Conservation (phyloP, 192 early-diverging fungal genomes). For the Chytriomyces confervae region DNA sequence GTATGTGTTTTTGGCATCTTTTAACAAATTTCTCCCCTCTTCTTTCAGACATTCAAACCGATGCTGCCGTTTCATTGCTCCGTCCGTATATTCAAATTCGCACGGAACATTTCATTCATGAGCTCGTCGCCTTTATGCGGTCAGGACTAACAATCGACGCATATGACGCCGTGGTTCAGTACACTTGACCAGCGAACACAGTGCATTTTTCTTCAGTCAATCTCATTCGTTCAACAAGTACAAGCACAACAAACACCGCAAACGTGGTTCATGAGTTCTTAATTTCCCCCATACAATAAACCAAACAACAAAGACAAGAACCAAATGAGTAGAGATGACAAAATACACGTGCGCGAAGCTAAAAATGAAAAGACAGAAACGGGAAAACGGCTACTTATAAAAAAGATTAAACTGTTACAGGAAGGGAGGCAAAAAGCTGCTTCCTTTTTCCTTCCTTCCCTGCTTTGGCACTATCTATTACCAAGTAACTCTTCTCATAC, state of each 20-base stretch:
- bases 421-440: too few species aligned
- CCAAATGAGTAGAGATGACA: neutral
- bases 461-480: neutral
- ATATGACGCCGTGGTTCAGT: constrained; percentile 44
- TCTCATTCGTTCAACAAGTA: neutral
- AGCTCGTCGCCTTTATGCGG: constrained; percentile 46
- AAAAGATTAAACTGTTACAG: too few species aligned
- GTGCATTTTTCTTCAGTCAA: neutral
- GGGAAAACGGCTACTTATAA: too few species aligned
- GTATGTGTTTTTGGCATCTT: neutral
- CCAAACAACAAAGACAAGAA: neutral
- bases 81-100: constrained; percentile 37
- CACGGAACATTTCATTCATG: constrained; percentile 54
- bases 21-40: neutral
- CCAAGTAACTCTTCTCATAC: constrained; percentile 35
- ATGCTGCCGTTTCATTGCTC: constrained; percentile 40
- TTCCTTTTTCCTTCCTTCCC: neutral
- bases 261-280: too few species aligned
- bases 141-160: constrained; percentile 43
- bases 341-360: neutral
- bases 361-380: neutral
- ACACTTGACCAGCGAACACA: neutral
- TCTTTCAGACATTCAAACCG: constrained; percentile 33
- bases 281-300: neutral
- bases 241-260: too few species aligned